Evolutionary conservation across 1,284 basidiomycete genomes (phyloP).

Genomic region (Mycena citricolor): DNA sequence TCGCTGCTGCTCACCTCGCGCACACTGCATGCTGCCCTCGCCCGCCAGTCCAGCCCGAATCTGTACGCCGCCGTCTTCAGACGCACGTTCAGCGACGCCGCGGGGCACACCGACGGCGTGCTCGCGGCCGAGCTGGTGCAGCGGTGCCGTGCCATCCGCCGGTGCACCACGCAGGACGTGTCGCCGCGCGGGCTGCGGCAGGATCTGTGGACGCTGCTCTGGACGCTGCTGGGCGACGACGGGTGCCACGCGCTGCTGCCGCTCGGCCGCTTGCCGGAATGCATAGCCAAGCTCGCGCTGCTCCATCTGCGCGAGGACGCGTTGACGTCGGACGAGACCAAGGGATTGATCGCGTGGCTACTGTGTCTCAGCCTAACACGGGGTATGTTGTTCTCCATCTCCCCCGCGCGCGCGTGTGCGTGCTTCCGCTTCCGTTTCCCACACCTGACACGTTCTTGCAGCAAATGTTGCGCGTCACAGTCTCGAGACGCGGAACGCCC

Average conservation of each 20-base stretch:
- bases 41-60: constrained; percentile 45
- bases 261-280: constrained; percentile 37
- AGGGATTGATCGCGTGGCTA: constrained; percentile 38
- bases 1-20: constrained; percentile 44
- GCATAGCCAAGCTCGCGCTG: constrained; percentile 30
- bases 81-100: constrained; percentile 50
- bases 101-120: constrained; percentile 44
- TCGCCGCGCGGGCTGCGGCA: constrained; percentile 29
- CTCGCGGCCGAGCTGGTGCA: constrained; percentile 46
- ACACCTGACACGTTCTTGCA: constrained; percentile 28
- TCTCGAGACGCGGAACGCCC: constrained; percentile 32
- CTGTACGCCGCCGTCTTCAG: constrained; percentile 65
- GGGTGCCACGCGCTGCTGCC: constrained; percentile 45
- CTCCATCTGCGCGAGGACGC: constrained; percentile 17
- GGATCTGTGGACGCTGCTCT: constrained; percentile 52
- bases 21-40: constrained; percentile 44
- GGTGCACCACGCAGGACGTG: constrained; percentile 40
- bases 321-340: constrained; percentile 21
- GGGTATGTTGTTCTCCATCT: constrained; percentile 28
- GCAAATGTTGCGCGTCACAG: constrained; percentile 36
- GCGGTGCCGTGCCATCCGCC: constrained; percentile 44
- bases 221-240: constrained; percentile 51
- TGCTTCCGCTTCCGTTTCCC: too few species aligned
- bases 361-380: constrained; percentile 37
- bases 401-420: too few species aligned